Percentiles rank a stretch among this genome's conserved stretches.
Conservation (phyloP, 805 yeast genomes). For the Lipomyces yamanashiensis region DNA sequence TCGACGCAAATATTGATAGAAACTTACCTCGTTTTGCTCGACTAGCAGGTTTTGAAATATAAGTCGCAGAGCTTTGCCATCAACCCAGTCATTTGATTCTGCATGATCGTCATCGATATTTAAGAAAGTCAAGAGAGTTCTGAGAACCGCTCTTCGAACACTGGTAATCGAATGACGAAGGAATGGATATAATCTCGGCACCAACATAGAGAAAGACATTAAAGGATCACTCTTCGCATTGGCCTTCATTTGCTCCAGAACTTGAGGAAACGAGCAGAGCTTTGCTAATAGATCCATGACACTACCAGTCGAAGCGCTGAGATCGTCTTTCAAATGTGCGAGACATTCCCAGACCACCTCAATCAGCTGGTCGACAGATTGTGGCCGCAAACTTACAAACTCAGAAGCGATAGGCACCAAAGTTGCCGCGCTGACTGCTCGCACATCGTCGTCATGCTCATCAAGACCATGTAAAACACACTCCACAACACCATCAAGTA, state of each 20-base stretch:
- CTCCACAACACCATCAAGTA: constrained; percentile 71
- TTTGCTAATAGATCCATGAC: constrained; percentile 93
- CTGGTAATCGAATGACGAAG: constrained; percentile 90
- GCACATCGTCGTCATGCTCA: constrained; percentile 88
- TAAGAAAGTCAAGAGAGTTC: constrained; percentile 78
- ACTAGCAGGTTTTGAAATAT: constrained; percentile 84
- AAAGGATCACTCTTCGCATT: constrained; percentile 57
- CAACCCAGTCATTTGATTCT: constrained; percentile 68
- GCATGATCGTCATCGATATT: constrained; percentile 48
- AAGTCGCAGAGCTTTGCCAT: constrained; percentile 71
- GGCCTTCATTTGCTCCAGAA: constrained; percentile 69
- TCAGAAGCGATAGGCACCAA: constrained; percentile 87
- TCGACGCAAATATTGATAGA: not conserved
- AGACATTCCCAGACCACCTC: constrained; percentile 90
- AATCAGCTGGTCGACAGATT: constrained; percentile 52
- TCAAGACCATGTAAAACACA: constrained; percentile 85
- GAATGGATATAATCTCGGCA: constrained; percentile 92
- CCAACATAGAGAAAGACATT: constrained; percentile 69
- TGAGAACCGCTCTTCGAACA: constrained; percentile 85
- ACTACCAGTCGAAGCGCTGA: constrained; percentile 92
- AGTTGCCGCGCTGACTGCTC: constrained; percentile 94
- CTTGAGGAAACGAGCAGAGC: constrained; percentile 79
- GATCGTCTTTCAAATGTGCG: constrained; percentile 83
- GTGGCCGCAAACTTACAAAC: constrained; percentile 68
- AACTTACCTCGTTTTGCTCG: constrained; percentile 73